Evolutionary conservation across 176 grass and related monocot genomes (phyloP), one percentile per base, ranked within the genome.

Genomic region (Coix lacrymajobi): DNA sequence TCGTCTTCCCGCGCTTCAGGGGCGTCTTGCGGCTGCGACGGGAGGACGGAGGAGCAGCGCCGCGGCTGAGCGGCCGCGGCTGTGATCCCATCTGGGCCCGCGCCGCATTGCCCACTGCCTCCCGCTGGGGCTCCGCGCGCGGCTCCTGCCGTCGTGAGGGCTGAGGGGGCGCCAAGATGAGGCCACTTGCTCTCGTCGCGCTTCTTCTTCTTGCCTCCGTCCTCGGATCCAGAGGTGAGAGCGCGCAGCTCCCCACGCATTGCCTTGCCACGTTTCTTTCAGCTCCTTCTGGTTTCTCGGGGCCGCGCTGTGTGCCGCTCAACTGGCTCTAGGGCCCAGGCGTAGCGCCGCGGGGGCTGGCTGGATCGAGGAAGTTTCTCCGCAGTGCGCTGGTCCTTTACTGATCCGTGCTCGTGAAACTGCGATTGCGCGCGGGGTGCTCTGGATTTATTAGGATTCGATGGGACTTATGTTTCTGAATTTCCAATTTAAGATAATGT

Each of bases 211-310:
- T 84, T 39, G 80, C 87, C 77, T 79, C 77, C 29, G 33, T 85
- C 72, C 80, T 91, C 57, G 94, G 89, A 91, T 91, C 91, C 83
- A 86, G 24, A 91, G 91, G 94, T 97, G 86, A 88, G 65, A 1
- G 13, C n/a, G n/a, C n/a, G n/a, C 16, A 61, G 46, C 5, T 83
- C 29, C n/a, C 22, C 24, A 16, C 38, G 36, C 69, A 84, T 80
- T 84, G 67, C 66, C 0, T 80, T 84, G 67, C 66, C 0, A 1
- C 3, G 7, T 32, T 22, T 54, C 52, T 5, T 4, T 45, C 52
- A 32, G 1, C 20, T 49, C 0, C 10, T 51, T 41, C 46, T 41
- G 5, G 31, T 34, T 76, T 22, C 4, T 26, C 33, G 51, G 51
- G 31, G 9, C 44, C 4, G 30, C 36, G 54, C 54, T 58, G 13